These are phyloP conservation scores for Penicillium sp. DNA, from an alignment of 2,329 filamentous ascomycete genomes.

Conservation along the genomic window DNA sequence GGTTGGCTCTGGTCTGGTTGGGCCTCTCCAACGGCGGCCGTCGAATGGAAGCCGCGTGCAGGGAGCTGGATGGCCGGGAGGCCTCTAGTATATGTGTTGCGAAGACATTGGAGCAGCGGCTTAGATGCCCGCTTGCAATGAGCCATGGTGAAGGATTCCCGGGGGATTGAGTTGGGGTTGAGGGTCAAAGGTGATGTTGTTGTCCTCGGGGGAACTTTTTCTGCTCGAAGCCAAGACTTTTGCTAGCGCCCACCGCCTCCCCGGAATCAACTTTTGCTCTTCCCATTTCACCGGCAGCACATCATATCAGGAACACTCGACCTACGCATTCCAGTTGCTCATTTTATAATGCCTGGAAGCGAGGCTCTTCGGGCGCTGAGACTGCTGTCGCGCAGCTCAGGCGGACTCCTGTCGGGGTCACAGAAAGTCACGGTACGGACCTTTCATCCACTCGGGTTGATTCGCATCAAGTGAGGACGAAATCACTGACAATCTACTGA, in stretches of 20 bases:
- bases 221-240: slow-evolving; percentile 33
- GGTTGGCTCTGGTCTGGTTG: slow-evolving; percentile 41
- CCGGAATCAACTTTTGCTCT: slow-evolving; percentile 34
- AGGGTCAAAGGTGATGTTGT: slow-evolving; percentile 19
- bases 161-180: slow-evolving; percentile 14
- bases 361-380: slow-evolving; percentile 35
- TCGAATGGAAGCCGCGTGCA: slow-evolving; percentile 49
- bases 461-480: background rate
- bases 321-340: slow-evolving; percentile 3
- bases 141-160: slow-evolving; percentile 31
- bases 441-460: slow-evolving; percentile 2
- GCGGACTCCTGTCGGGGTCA: slow-evolving; percentile 32
- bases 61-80: slow-evolving; percentile 34
- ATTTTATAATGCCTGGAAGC: slow-evolving; percentile 35
- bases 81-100: slow-evolving; percentile 33
- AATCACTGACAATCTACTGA: slow-evolving; percentile 21
- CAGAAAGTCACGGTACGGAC: slow-evolving; percentile 36
- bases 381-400: slow-evolving; percentile 38
- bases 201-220: slow-evolving; percentile 38
- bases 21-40: slow-evolving; percentile 43
- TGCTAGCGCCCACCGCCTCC: slow-evolving; percentile 32
- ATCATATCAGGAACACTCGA: slow-evolving; percentile 9
- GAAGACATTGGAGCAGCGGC: slow-evolving; percentile 42
- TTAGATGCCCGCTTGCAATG: slow-evolving; percentile 43
- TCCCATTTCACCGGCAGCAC: slow-evolving; percentile 13